A percentile compares a stretch with the other conserved stretches of the same genome.
phyloP scores from a whole-genome alignment of 2,329 filamentous ascomycete genomes.

The Colletotrichum orbiculare region DNA sequence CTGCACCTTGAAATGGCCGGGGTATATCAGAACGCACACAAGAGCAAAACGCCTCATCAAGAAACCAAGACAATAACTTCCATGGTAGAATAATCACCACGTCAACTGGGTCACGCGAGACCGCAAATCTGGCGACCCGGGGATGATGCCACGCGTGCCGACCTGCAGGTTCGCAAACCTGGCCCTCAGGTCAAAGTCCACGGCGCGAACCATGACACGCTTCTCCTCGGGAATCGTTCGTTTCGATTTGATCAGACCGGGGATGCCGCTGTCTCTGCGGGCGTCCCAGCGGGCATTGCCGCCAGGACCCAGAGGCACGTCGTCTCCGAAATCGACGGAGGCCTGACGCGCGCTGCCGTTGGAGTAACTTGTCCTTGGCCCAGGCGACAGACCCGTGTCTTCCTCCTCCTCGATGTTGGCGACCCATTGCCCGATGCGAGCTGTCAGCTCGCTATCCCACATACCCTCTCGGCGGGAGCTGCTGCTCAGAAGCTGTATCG shows the following conservation, averaged over 20 bases:
- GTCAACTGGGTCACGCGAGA: constrained; percentile 57
- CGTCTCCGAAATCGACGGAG: constrained; percentile 48
- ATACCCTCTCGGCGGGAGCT: constrained; percentile 74
- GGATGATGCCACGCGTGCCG: constrained; percentile 63
- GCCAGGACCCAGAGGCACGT: constrained; percentile 50
- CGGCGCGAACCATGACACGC: constrained; percentile 66
- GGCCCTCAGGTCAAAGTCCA: constrained; percentile 67
- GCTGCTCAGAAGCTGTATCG: constrained; percentile 69
- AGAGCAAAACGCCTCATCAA: constrained; percentile 3
- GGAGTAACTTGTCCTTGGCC: constrained; percentile 42
- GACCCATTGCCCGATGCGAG: constrained; percentile 66
- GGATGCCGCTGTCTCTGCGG: constrained; percentile 40
- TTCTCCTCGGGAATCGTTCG: constrained; percentile 61
- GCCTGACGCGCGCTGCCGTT: constrained; percentile 39
- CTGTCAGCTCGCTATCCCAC: constrained; percentile 73
- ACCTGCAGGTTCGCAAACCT: constrained; percentile 62
- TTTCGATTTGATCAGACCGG: constrained; percentile 38
- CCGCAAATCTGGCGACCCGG: constrained; percentile 59
- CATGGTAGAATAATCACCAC: constrained; percentile 51
- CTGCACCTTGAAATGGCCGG: constrained; percentile 24
- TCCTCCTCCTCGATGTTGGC: constrained; percentile 65
- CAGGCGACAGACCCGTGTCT: constrained; percentile 41
- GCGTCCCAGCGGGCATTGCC: constrained; percentile 56
- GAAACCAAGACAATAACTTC: neutral
- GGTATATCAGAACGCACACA: constrained; percentile 32